Conservation (phyloP, 2,329 filamentous ascomycete species). For the Coniochaeta hoffmannii region DNA sequence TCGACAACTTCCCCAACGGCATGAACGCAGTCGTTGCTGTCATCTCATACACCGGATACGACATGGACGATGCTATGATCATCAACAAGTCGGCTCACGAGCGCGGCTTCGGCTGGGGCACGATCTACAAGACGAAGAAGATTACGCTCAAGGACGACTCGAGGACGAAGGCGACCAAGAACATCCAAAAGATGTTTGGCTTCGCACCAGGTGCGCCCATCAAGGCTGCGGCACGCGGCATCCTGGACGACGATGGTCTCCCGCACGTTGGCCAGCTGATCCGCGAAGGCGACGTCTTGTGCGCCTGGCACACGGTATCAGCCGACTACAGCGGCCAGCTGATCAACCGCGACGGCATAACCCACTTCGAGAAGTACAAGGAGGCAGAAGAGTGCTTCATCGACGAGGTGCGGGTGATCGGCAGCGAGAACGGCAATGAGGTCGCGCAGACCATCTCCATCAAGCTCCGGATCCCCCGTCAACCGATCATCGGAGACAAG, state of each 20-base stretch:
- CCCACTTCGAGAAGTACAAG: slow-evolving; percentile 90
- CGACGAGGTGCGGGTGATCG: slow-evolving; percentile 87
- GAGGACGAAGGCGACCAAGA: slow-evolving; percentile 56
- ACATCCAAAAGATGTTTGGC: slow-evolving; percentile 77
- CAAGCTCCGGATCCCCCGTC: slow-evolving; percentile 85
- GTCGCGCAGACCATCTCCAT: slow-evolving; percentile 83
- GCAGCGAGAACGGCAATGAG: slow-evolving; percentile 74
- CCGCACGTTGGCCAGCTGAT: slow-evolving; percentile 74
- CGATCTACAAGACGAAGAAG: slow-evolving; percentile 97
- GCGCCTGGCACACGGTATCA: slow-evolving; percentile 82
- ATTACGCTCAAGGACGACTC: slow-evolving; percentile 77
- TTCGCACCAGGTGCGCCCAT: slow-evolving; percentile 75
- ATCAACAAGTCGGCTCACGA: slow-evolving; percentile 96
- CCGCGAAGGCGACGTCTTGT: slow-evolving; percentile 74
- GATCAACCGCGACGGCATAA: slow-evolving; percentile 78
- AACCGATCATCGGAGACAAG: slow-evolving; percentile 94
- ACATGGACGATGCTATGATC: slow-evolving; percentile 99
- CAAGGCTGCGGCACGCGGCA: slow-evolving; percentile 60
- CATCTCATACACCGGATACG: slow-evolving; percentile 97
- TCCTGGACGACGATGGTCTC: slow-evolving; percentile 81
- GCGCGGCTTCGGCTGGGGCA: slow-evolving; percentile 89
- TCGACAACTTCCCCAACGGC: slow-evolving; percentile 97
- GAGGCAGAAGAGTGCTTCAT: slow-evolving; percentile 82
- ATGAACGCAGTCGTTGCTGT: slow-evolving; percentile 94
- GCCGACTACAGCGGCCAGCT: slow-evolving; percentile 71